These are phyloP conservation scores for Endotrypanum monterogeii DNA, from an alignment of 208 protist genomes.

Conservation along the genomic window DNA sequence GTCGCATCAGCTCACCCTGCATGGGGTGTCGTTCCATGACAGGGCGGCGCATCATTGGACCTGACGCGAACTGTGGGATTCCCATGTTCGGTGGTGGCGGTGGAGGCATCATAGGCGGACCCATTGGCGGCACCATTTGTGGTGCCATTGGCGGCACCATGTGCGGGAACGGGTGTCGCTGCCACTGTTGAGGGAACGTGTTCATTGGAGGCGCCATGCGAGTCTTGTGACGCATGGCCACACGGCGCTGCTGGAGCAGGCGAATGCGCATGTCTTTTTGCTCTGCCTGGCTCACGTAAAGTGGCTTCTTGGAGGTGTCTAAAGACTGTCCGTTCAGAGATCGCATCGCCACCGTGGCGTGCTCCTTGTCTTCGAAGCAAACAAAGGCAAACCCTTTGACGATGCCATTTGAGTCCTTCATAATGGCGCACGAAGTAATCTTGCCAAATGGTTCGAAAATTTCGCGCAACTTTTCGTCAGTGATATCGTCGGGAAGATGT, in stretches of 20 bases:
- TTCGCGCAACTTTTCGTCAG: constrained; percentile 42
- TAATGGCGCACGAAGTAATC: constrained; percentile 61
- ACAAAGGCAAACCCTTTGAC: constrained; percentile 75
- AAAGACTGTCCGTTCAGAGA: constrained; percentile 92
- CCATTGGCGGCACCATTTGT: constrained; percentile 31
- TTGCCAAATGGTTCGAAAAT: constrained; percentile 57
- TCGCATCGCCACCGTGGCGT: constrained; percentile 90
- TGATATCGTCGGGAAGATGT: constrained; percentile 52
- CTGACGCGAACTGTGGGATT: constrained; percentile 34
- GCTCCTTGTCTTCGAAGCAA: constrained; percentile 92
- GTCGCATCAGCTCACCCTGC: constrained; percentile 31
- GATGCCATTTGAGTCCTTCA: constrained; percentile 49
- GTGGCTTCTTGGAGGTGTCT: constrained; percentile 77
- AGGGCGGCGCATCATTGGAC: constrained; percentile 39
- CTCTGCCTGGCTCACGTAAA: constrained; percentile 95
- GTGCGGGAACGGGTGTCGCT: constrained; percentile 21
- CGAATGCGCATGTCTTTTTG: constrained; percentile 90
- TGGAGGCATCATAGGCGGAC: constrained; percentile 12
- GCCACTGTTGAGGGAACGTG: constrained; percentile 38
- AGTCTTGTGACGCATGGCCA: constrained; percentile 32
- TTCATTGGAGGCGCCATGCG: constrained; percentile 36
- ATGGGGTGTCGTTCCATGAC: constrained; percentile 29
- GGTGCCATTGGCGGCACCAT: constrained; percentile 36
- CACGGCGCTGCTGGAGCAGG: constrained; percentile 84
- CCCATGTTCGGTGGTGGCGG: constrained; percentile 24